Base-by-base conservation (phyloP, 1,284 basidiomycete genomes). In the Ceratobasidium sp. region DNA sequence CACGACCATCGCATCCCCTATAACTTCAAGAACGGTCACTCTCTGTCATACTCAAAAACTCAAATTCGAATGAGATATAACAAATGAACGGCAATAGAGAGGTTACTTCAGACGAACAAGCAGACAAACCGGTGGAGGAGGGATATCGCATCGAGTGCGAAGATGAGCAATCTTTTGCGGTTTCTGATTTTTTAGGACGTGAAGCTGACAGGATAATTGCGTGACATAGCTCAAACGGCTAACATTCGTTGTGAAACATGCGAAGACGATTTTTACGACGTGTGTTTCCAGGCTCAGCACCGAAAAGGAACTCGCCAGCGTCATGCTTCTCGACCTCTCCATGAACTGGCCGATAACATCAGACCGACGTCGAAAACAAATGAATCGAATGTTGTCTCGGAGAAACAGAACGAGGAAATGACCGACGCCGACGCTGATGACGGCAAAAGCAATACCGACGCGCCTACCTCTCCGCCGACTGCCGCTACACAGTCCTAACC, bases 261-360 rank as follows among this genome's bases (percentile, higher is more conserved):
- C 83, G 85, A 82, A 6, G 94, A 95, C 83, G 85, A 88, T 49
- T 95, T 91, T 82, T 95, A 94, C 80, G 92, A 94, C 83, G 94
- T 95, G 28, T 95, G 94, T 86, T 95, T 93, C 84, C 89, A 92
- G 13, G 89, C 93, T 0, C 93, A 93, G 82, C 94, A 95, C 84
- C 87, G 94, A 69, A 95, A 95, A 82, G 94, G 94, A 20, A 88
- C 90, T 3, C 88, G 94, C 66, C 94, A 92, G 84, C 84, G 84
- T 58, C 94, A 95, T 84, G 84, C 85, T 4, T 86, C 87, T n/a
- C 91, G 88, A 79, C 85, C 89, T 40, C 82, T 94, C 58, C 80
- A 81, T 39, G 64, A 53, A 33, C 66, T 58, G 10, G 28, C 80
- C 28, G 78, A 79, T 4, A 42, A 63, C 67, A 80, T 40, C 66